These are phyloP conservation scores for Comarum palustre DNA, from an alignment of 306 rosid genomes.

Conservation along the genomic window DNA sequence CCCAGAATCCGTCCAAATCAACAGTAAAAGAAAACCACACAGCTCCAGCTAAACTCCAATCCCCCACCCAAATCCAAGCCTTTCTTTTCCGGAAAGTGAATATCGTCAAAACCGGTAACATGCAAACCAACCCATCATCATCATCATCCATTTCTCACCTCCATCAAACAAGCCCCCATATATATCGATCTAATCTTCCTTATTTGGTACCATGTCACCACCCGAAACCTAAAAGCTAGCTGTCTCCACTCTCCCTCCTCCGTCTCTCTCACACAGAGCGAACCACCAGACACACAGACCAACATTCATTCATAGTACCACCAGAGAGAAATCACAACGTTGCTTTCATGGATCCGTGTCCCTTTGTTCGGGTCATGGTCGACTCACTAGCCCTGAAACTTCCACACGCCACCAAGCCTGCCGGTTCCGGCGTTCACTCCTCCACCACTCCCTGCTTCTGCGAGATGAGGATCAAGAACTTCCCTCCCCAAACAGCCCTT, in stretches of 20 bases:
- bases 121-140: slow-evolving; percentile 21
- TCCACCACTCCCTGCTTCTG: slow-evolving; percentile 87
- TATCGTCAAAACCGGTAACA: slow-evolving; percentile 26
- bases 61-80: background rate
- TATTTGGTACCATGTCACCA: background rate
- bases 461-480: slow-evolving; percentile 44
- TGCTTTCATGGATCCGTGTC: slow-evolving; percentile 75
- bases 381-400: slow-evolving; percentile 69
- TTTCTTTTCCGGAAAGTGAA: background rate
- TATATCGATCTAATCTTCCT: background rate
- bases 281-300: background rate
- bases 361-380: slow-evolving; percentile 60
- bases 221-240: slow-evolving; percentile 12
- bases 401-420: slow-evolving; percentile 46
- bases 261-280: background rate
- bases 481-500: slow-evolving; percentile 62
- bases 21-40: background rate
- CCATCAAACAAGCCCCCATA: slow-evolving; percentile 2
- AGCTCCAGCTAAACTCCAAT: slow-evolving; percentile 1
- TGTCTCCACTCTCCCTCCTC: background rate
- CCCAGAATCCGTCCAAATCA: slow-evolving; percentile 1
- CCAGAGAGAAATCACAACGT: background rate
- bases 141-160: slow-evolving; percentile 15
- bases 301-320: background rate
- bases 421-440: slow-evolving; percentile 66